phyloP scores from a whole-genome alignment of 148 eudicot genomes.

The Rheum nobile region DNA sequence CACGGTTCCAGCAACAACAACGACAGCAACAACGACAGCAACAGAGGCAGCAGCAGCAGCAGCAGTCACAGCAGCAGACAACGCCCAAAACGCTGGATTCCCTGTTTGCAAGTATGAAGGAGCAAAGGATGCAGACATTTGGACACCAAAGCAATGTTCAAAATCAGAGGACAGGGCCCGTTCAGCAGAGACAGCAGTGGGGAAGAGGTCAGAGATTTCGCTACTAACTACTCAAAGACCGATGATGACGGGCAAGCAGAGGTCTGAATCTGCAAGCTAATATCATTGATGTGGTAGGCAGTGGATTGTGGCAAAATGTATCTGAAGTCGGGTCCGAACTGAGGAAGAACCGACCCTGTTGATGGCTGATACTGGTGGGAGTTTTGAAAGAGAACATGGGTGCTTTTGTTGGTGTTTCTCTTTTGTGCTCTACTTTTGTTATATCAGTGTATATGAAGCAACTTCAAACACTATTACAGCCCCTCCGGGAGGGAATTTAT shows the following conservation, averaged over 20 bases:
- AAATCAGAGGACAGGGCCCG: background rate
- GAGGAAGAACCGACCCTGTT: background rate
- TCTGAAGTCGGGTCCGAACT: background rate
- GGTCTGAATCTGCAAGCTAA: background rate
- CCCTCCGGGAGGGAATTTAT: background rate
- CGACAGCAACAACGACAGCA: background rate
- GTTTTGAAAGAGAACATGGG: background rate
- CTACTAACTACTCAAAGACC: background rate
- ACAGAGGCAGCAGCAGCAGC: slow-evolving; percentile 14
- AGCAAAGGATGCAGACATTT: slow-evolving; percentile 60
- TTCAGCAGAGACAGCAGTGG: slow-evolving; percentile 28
- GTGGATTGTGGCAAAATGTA: no score
- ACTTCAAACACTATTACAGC: background rate
- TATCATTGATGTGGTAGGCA: background rate
- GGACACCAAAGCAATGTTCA: slow-evolving; percentile 15
- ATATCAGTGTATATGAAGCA: background rate
- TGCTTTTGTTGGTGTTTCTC: background rate
- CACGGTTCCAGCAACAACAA: slow-evolving; percentile 3
- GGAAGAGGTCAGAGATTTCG: slow-evolving; percentile 48
- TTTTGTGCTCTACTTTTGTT: background rate
- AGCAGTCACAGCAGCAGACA: slow-evolving; percentile 14
- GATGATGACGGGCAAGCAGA: background rate
- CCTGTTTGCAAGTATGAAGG: slow-evolving; percentile 85
- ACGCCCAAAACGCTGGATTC: slow-evolving; percentile 82
- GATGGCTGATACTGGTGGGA: background rate